These are phyloP conservation scores for Blastobotrys attinorum DNA, from an alignment of 805 yeast species.

Conservation along the genomic window DNA sequence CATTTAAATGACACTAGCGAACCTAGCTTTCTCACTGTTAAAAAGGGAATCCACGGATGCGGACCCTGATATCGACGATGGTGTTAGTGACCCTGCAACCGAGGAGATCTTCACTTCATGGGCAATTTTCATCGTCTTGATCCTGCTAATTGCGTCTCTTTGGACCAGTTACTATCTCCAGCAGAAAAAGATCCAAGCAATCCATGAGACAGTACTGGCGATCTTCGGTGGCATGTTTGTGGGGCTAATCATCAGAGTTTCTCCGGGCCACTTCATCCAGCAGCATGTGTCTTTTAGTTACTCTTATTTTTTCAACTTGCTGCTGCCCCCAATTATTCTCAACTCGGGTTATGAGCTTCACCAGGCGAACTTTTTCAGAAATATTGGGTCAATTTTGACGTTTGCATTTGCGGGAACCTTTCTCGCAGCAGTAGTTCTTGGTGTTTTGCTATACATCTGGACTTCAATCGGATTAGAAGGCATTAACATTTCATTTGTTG, in stretches of 20 bases:
- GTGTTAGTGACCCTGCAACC: slow-evolving; percentile 70
- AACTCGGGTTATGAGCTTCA: slow-evolving; percentile 96
- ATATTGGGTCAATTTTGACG: slow-evolving; percentile 80
- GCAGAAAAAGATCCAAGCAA: slow-evolving; percentile 82
- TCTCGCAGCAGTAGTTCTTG: slow-evolving; percentile 82
- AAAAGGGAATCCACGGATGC: slow-evolving; percentile 32
- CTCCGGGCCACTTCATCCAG: slow-evolving; percentile 96
- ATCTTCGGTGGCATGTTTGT: slow-evolving; percentile 96
- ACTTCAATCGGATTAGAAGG: slow-evolving; percentile 88
- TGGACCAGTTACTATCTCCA: slow-evolving; percentile 95
- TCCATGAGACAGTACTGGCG: slow-evolving; percentile 96
- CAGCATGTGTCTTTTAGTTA: slow-evolving; percentile 94
- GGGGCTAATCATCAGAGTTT: slow-evolving; percentile 79
- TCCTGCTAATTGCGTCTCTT: slow-evolving; percentile 74
- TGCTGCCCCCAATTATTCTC: slow-evolving; percentile 91
- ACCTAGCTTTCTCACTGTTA: slow-evolving; percentile 6
- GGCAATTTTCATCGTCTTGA: slow-evolving; percentile 85
- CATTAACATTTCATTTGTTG: slow-evolving; percentile 84
- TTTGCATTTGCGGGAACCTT: slow-evolving; percentile 98
- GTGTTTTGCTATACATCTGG: slow-evolving; percentile 82
- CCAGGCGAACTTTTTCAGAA: slow-evolving; percentile 89
- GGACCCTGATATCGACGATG: slow-evolving; percentile 40
- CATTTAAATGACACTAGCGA: not conserved
- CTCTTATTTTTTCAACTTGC: slow-evolving; percentile 84
- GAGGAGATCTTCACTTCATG: slow-evolving; percentile 96